Evolutionary conservation across 2,329 filamentous ascomycete species (phyloP).

Genomic region (Pseudogymnoascus sp.): DNA sequence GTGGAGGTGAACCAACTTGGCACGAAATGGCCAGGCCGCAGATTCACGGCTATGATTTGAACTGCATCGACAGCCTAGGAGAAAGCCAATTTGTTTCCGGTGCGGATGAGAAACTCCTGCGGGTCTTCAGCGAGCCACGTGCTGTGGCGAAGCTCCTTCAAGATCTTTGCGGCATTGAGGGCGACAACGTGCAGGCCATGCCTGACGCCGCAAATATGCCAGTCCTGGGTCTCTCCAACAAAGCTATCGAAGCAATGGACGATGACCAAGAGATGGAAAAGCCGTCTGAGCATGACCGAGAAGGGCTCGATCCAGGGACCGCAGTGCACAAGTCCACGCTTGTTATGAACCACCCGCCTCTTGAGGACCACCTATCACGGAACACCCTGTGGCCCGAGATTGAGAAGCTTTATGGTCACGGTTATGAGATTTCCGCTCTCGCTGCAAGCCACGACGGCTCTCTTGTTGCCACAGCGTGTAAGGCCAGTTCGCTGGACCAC

Average conservation of each 20-base stretch:
- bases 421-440: constrained; percentile 89
- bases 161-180: constrained; percentile 55
- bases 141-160: constrained; percentile 70
- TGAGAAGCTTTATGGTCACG: constrained; percentile 96
- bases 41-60: constrained; percentile 96
- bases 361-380: constrained; percentile 82
- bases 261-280: constrained; percentile 41
- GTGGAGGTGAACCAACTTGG: constrained; percentile 55
- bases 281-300: constrained; percentile 41
- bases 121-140: constrained; percentile 86
- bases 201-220: constrained; percentile 92
- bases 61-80: constrained; percentile 77
- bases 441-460: constrained; percentile 67
- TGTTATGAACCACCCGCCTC: constrained; percentile 65
- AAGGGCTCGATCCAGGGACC: constrained; percentile 48
- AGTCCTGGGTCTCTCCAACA: constrained; percentile 91
- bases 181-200: constrained; percentile 40
- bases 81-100: constrained; percentile 79
- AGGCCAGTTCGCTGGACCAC: constrained; percentile 85
- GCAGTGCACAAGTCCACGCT: constrained; percentile 54
- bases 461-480: constrained; percentile 84
- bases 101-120: constrained; percentile 94
- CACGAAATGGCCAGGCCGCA: constrained; percentile 94
- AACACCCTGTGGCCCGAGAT: constrained; percentile 92
- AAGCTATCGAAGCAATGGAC: constrained; percentile 62